These are phyloP conservation scores for Cercophora scortea DNA, from an alignment of 495 filamentous ascomycete species.

Conservation along the genomic window DNA sequence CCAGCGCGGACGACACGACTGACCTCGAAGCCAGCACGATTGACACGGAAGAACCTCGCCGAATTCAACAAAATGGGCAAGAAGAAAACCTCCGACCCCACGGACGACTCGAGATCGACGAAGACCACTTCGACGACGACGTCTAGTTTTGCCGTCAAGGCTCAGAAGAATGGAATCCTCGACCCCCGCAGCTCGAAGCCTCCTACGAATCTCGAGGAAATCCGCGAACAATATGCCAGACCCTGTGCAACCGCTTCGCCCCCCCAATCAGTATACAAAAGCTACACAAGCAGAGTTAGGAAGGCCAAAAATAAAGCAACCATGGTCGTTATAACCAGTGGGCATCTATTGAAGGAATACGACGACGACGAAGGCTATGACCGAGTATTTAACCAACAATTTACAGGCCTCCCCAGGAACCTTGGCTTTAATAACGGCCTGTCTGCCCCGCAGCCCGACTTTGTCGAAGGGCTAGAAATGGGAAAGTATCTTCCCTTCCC, in stretches of 20 bases:
- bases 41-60: not conserved
- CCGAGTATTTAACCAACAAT: not conserved
- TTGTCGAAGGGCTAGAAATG: too few species aligned
- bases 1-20: not conserved
- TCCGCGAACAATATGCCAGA: constrained; percentile 8
- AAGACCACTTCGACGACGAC: constrained; percentile 19
- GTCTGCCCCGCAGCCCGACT: constrained; percentile 21
- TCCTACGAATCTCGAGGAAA: constrained; percentile 18
- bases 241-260: not conserved
- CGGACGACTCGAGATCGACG: constrained; percentile 1
- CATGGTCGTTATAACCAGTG: constrained; percentile 2
- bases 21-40: not conserved
- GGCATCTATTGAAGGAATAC: not conserved
- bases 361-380: constrained; percentile 8
- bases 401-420: constrained; percentile 17
- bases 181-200: constrained; percentile 11
- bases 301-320: not conserved
- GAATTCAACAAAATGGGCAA: not conserved
- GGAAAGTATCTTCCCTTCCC: constrained; percentile 18
- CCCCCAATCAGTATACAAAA: not conserved
- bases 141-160: constrained; percentile 17
- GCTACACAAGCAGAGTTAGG: not conserved
- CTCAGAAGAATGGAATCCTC: constrained; percentile 21
- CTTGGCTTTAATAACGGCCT: constrained; percentile 25
- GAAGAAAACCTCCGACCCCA: not conserved